Percentiles rank a stretch among this genome's conserved stretches.
These are phyloP conservation scores for Diaporthe sp. DNA, from an alignment of 2,329 filamentous ascomycete genomes.

Conservation along the genomic window DNA sequence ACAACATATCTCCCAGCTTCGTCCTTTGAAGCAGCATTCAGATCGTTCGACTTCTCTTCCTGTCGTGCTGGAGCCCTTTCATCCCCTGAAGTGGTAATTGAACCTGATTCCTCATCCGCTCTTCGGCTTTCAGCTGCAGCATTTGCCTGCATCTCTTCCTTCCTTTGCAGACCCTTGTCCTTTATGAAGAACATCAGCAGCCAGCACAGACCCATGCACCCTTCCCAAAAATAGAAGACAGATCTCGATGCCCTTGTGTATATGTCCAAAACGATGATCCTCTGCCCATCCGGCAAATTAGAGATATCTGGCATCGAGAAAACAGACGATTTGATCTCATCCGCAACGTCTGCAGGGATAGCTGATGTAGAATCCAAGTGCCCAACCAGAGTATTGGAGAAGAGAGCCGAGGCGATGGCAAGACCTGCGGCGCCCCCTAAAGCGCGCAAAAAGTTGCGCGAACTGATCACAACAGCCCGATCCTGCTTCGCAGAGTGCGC, in stretches of 20 bases:
- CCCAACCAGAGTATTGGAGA: slow-evolving; percentile 34
- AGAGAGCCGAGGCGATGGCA: slow-evolving; percentile 64
- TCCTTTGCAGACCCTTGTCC: slow-evolving; percentile 32
- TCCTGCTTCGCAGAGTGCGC: slow-evolving; percentile 66
- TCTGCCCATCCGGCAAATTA: slow-evolving; percentile 44
- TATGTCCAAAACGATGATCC: slow-evolving; percentile 26
- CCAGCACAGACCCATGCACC: slow-evolving; percentile 27
- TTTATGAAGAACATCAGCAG: slow-evolving; percentile 33
- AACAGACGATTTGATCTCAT: slow-evolving; percentile 47
- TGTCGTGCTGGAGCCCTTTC: neutral
- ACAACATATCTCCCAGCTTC: neutral
- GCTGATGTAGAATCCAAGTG: slow-evolving; percentile 45
- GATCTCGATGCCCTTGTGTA: slow-evolving; percentile 33
- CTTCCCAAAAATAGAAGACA: slow-evolving; percentile 34
- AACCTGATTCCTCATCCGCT: slow-evolving; percentile 1
- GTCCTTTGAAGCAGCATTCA: neutral
- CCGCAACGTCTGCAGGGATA: slow-evolving; percentile 43
- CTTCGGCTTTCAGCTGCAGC: neutral
- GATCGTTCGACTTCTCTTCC: neutral
- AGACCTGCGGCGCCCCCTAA: slow-evolving; percentile 69
- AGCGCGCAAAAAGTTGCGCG: slow-evolving; percentile 71
- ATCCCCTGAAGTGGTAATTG: slow-evolving; percentile 6
- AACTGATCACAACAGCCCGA: slow-evolving; percentile 70
- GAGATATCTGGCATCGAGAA: slow-evolving; percentile 49
- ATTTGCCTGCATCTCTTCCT: slow-evolving; percentile 22